These are phyloP conservation scores for Chaetomiaceae sp. DNA, from an alignment of 2,329 filamentous ascomycete species.

Conservation along the genomic window DNA sequence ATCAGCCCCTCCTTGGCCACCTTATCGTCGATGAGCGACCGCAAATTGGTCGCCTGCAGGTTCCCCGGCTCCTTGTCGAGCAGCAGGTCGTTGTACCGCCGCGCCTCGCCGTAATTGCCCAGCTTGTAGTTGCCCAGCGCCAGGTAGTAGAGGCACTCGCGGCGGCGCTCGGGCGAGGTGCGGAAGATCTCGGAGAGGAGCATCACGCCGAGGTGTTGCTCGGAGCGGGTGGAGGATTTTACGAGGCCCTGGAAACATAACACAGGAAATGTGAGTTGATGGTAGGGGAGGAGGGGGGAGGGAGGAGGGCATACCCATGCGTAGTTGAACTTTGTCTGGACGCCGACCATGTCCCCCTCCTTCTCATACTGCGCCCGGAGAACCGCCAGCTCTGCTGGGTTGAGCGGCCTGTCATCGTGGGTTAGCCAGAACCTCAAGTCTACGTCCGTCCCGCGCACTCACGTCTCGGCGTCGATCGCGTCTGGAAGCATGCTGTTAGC, in stretches of 20 bases:
- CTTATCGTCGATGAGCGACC: slow-evolving; percentile 88
- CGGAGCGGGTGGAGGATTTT: slow-evolving; percentile 76
- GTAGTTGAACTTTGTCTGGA: slow-evolving; percentile 99
- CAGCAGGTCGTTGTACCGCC: slow-evolving; percentile 89
- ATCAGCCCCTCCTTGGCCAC: slow-evolving; percentile 91
- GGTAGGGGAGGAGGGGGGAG: neutral
- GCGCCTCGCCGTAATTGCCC: slow-evolving; percentile 91
- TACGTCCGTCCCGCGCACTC: too few species aligned
- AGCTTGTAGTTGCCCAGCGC: slow-evolving; percentile 97
- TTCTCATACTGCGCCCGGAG: slow-evolving; percentile 93
- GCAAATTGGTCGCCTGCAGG: slow-evolving; percentile 82
- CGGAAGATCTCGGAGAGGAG: slow-evolving; percentile 97
- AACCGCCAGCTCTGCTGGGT: slow-evolving; percentile 86
- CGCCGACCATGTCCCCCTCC: slow-evolving; percentile 91
- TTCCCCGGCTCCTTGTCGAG: slow-evolving; percentile 89
- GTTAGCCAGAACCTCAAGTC: too few species aligned
- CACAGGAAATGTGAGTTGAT: neutral
- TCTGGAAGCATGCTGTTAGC: slow-evolving; percentile 51
- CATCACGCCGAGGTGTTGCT: slow-evolving; percentile 92
- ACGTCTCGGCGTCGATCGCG: slow-evolving; percentile 97
- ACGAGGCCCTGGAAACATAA: slow-evolving; percentile 69
- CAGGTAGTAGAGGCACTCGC: slow-evolving; percentile 98
- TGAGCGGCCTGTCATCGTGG: slow-evolving; percentile 55
- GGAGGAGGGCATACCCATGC: slow-evolving; percentile 68
- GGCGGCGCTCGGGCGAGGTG: slow-evolving; percentile 81